Conservation (phyloP, 75 land plant species). For the Ceratopteris richardii region DNA sequence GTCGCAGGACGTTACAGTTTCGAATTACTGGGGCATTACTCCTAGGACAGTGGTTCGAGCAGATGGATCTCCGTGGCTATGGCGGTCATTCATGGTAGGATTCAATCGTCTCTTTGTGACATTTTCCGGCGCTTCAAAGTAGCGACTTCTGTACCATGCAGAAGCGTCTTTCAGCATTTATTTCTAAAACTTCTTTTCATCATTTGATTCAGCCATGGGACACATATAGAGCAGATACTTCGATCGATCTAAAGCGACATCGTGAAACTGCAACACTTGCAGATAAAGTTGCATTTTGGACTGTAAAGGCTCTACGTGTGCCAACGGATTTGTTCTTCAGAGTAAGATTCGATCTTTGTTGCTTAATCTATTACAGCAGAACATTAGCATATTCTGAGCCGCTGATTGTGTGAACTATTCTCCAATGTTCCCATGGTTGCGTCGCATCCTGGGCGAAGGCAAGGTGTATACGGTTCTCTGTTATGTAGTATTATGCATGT, state of each 20-base stretch:
- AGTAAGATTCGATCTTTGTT: conserved; percentile 29
- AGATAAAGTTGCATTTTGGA: conserved; percentile 79
- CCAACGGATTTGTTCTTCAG: conserved; percentile 88
- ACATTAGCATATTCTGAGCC: too few species aligned
- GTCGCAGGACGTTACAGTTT: background rate
- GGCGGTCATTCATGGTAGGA: conserved; percentile 22
- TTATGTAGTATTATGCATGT: too few species aligned
- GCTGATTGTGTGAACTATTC: too few species aligned
- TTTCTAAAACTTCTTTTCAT: too few species aligned
- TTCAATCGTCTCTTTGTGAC: background rate
- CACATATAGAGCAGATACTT: conserved; percentile 49
- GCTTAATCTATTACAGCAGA: too few species aligned
- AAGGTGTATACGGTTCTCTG: too few species aligned
- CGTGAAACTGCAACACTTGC: conserved; percentile 39
- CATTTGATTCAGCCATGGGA: conserved; percentile 61
- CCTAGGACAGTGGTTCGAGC: conserved; percentile 6
- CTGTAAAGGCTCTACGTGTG: conserved; percentile 54
- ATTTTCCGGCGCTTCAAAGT: too few species aligned
- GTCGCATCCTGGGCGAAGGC: too few species aligned
- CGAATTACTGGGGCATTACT: conserved; percentile 27
- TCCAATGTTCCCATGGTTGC: too few species aligned
- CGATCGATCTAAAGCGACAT: conserved; percentile 76
- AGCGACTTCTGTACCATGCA: too few species aligned
- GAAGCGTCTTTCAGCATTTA: too few species aligned
- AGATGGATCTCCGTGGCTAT: conserved; percentile 27